Conservation (phyloP, 768 basidiomycete genomes). For the Dendrothele bispora region DNA sequence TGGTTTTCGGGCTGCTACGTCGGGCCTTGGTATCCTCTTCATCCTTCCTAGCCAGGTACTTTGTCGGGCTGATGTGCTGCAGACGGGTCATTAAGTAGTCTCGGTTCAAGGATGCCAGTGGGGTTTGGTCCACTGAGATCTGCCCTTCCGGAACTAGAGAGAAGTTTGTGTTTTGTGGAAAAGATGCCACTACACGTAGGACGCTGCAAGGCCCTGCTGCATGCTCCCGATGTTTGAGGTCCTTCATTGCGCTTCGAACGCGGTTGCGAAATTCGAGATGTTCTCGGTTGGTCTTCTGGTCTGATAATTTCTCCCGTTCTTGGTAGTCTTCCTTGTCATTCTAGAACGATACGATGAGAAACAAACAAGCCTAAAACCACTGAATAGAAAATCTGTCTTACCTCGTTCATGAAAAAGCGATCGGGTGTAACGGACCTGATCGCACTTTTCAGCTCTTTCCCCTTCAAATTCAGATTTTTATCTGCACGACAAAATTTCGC, state of each 20-base stretch:
- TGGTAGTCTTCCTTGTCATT: no score
- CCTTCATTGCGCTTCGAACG: neutral
- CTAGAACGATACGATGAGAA: neutral
- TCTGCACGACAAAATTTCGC: slow-evolving; percentile 29
- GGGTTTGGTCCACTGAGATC: no score
- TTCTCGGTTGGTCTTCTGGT: neutral
- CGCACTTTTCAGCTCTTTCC: no score
- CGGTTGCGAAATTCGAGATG: neutral
- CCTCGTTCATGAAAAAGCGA: neutral
- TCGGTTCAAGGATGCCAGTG: no score
- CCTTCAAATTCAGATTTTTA: neutral
- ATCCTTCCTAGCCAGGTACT: no score
- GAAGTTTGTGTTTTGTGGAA: neutral
- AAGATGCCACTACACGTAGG: neutral
- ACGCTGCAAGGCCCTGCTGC: neutral
- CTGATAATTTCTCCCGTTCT: no score
- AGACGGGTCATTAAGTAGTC: no score
- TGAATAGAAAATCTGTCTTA: no score
- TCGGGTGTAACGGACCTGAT: neutral
- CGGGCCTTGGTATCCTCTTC: no score
- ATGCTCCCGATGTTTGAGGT: neutral
- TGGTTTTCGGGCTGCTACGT: no score
- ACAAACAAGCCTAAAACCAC: neutral
- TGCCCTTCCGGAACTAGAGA: no score
- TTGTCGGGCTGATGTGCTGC: no score